phyloP scores from a whole-genome alignment of 73 alveolate species.

The Uronychia binucleata region DNA sequence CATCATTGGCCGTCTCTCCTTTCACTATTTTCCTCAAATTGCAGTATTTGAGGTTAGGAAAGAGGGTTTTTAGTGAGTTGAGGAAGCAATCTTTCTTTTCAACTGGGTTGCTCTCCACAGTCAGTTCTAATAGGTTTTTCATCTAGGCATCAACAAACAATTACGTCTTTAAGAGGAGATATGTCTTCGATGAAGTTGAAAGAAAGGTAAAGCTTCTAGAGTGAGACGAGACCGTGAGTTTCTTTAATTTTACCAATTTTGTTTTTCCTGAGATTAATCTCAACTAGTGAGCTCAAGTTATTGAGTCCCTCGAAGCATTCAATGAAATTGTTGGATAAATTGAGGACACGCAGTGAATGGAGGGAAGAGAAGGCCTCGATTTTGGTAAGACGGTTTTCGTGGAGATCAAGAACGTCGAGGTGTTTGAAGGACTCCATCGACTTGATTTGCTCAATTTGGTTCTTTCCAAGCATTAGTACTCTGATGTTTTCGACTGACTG shows the following conservation, averaged over 20 bases:
- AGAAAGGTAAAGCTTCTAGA: conserved; percentile 42
- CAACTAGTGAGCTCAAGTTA: conserved; percentile 71
- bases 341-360: conserved; percentile 58
- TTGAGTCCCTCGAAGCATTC: conserved; percentile 60
- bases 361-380: conserved; percentile 65
- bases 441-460: conserved; percentile 64
- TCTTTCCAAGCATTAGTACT: conserved; percentile 67
- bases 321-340: conserved; percentile 71
- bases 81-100: conserved; percentile 42
- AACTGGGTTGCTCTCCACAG: conserved; percentile 62
- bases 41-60: conserved; percentile 7
- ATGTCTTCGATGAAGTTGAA: conserved; percentile 37
- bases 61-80: not conserved
- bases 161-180: conserved; percentile 29
- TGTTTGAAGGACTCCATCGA: conserved; percentile 56
- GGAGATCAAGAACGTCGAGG: conserved; percentile 79
- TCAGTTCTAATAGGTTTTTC: conserved; percentile 35
- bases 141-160: no score
- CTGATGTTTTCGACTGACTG: conserved; percentile 71
- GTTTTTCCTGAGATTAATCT: conserved; percentile 77
- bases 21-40: conserved; percentile 3
- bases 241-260: conserved; percentile 48
- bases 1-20: not conserved
- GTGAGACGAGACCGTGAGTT: conserved; percentile 6
- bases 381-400: conserved; percentile 67